Evolutionary conservation across 1,139 yeast genomes (phyloP).

Genomic region (Eremothecium sinecaudum): DNA sequence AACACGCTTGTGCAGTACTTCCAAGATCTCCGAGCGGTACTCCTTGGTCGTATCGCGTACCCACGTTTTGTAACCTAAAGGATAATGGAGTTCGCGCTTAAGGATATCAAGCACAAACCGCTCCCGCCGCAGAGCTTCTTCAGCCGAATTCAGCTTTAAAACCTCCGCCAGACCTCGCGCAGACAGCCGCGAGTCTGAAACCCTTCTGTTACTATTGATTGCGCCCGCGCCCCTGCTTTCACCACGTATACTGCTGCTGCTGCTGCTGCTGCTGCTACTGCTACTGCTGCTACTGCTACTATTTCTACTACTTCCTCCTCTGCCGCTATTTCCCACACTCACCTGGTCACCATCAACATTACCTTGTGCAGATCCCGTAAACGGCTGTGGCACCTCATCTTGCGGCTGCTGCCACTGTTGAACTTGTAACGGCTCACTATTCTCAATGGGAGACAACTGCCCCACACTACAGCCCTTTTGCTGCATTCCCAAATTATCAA

Average conservation of each 20-base stretch:
- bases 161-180: constrained; percentile 46
- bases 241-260: constrained; percentile 9
- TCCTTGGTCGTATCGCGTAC: constrained; percentile 57
- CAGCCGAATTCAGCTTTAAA: constrained; percentile 43
- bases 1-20: constrained; percentile 41
- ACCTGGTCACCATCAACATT: not conserved
- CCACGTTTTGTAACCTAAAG: constrained; percentile 72
- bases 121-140: constrained; percentile 54
- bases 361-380: not conserved
- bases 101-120: constrained; percentile 49
- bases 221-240: constrained; percentile 8
- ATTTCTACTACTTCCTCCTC: not conserved
- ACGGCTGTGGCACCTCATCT: no score
- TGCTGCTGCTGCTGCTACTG: constrained; percentile 2
- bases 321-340: not conserved
- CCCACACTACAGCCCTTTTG: not conserved
- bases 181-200: constrained; percentile 49
- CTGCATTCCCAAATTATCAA: constrained; percentile 6
- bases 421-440: not conserved
- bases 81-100: constrained; percentile 50
- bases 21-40: constrained; percentile 43
- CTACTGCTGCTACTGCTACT: constrained; percentile 4
- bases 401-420: no score
- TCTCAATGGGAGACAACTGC: not conserved
- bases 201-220: constrained; percentile 25